These are phyloP conservation scores for Candida sanyiensis DNA, from an alignment of 805 yeast genomes.

Conservation along the genomic window DNA sequence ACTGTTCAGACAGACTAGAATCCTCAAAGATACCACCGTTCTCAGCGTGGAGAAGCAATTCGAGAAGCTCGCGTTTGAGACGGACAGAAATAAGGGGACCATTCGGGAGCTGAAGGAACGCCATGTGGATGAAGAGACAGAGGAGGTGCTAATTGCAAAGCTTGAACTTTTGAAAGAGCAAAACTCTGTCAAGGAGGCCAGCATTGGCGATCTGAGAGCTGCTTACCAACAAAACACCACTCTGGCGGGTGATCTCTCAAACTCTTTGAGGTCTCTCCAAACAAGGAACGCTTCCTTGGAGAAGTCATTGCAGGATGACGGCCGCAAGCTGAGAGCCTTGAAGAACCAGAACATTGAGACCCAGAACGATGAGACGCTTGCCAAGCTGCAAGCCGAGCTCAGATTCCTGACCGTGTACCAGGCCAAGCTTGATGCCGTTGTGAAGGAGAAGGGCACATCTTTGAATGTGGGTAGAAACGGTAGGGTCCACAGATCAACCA, in stretches of 20 bases:
- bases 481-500: slow-evolving; percentile 25
- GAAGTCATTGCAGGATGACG: slow-evolving; percentile 31
- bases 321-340: slow-evolving; percentile 24
- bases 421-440: slow-evolving; percentile 11
- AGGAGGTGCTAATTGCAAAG: slow-evolving; percentile 19
- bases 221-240: slow-evolving; percentile 43
- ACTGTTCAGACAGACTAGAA: slow-evolving; percentile 29
- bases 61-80: slow-evolving; percentile 21
- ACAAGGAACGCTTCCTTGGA: slow-evolving; percentile 24
- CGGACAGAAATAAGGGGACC: slow-evolving; percentile 14
- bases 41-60: slow-evolving; percentile 15
- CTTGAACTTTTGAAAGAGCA: slow-evolving; percentile 28
- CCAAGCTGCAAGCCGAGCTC: slow-evolving; percentile 13
- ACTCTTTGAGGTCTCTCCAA: slow-evolving; percentile 23
- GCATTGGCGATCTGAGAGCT: slow-evolving; percentile 25
- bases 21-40: slow-evolving; percentile 16
- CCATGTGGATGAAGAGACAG: slow-evolving; percentile 26
- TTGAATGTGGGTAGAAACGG: slow-evolving; percentile 25
- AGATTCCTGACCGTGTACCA: slow-evolving; percentile 18
- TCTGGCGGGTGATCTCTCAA: slow-evolving; percentile 41
- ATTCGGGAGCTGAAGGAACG: slow-evolving; percentile 9
- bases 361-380: slow-evolving; percentile 1
- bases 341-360: slow-evolving; percentile 12
- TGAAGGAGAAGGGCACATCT: slow-evolving; percentile 21
- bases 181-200: slow-evolving; percentile 21